phyloP scores from a whole-genome alignment of 2,329 filamentous ascomycete genomes.

The Calonectria naviculata region DNA sequence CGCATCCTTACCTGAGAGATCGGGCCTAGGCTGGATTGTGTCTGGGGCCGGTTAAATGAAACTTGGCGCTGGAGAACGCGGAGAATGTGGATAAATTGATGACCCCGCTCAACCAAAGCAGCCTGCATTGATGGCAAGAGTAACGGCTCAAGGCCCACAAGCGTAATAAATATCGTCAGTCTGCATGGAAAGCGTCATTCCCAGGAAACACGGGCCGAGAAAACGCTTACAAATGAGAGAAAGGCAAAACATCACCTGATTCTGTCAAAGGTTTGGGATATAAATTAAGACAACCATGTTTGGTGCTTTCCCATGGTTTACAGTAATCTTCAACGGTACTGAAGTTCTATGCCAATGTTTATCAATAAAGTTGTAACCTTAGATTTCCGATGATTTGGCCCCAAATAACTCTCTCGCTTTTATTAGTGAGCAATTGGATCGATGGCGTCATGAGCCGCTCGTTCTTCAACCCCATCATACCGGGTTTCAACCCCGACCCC shows the following conservation, averaged over 20 bases:
- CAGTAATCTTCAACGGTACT: too few relatives aligned
- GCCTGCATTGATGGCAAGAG: not conserved
- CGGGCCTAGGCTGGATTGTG: not conserved
- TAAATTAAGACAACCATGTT: not conserved
- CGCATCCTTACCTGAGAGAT: not conserved
- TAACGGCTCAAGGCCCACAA: not conserved
- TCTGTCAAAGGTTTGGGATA: not conserved
- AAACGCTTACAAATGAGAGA: not conserved
- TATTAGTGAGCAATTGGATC: not conserved
- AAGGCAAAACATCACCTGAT: not conserved
- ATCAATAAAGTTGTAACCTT: not conserved
- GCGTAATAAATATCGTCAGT: not conserved
- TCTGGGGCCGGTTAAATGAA: not conserved
- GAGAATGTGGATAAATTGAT: not conserved
- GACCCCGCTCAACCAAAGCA: not conserved
- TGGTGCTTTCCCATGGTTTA: not conserved
- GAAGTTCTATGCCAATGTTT: too few relatives aligned
- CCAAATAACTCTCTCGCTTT: not conserved
- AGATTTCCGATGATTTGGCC: not conserved
- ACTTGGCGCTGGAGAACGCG: too few relatives aligned
- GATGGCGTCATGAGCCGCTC: not conserved
- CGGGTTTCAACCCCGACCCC: slow-evolving; percentile 61
- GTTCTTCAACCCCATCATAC: slow-evolving; percentile 55
- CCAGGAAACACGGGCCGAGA: not conserved
- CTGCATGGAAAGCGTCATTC: not conserved